Percentiles rank a stretch among this genome's conserved stretches.
Evolutionary conservation across 2,329 filamentous ascomycete genomes (phyloP).

Genomic region (Elsinoe australis): DNA sequence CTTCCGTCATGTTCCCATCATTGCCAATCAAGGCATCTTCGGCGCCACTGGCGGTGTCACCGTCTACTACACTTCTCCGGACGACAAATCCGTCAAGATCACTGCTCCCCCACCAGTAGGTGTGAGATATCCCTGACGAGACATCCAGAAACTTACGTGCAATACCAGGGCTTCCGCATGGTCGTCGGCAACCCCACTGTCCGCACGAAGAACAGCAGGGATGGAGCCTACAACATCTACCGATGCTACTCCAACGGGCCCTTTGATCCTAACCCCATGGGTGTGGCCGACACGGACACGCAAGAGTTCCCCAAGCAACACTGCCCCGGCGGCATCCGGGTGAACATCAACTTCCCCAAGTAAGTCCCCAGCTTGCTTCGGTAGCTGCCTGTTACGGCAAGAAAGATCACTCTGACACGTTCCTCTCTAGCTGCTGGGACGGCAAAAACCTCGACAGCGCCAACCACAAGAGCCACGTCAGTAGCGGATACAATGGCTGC

Average conservation of each 20-base stretch:
- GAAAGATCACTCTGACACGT: too few relatives aligned
- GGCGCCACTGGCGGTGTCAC: conserved; percentile 49
- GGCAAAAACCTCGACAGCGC: conserved; percentile 50
- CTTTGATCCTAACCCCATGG: conserved; percentile 47
- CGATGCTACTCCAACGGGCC: conserved; percentile 23
- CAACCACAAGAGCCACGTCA: conserved; percentile 58
- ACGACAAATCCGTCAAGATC: conserved; percentile 9
- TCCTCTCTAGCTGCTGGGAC: conserved; percentile 54
- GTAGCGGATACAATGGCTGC: conserved; percentile 44
- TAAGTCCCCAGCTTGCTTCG: too few relatives aligned
- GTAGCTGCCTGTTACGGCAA: too few relatives aligned
- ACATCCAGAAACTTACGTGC: conserved; percentile 51
- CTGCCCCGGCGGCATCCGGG: conserved; percentile 57
- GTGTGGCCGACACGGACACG: conserved; percentile 40
- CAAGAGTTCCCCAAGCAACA: conserved; percentile 60
- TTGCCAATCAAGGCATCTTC: conserved; percentile 28
- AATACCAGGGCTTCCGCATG: conserved; percentile 64
- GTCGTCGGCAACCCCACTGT: conserved; percentile 56
- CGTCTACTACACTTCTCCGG: conserved; percentile 55
- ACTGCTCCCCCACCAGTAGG: conserved; percentile 10
- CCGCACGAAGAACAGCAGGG: conserved; percentile 40
- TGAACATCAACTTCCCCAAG: conserved; percentile 62
- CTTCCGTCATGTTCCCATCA: conserved; percentile 49
- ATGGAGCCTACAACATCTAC: conserved; percentile 10
- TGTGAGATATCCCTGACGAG: conserved; percentile 33